Evolutionary conservation across 495 filamentous ascomycete species (phyloP), one percentile per base, ranked within the genome.

Genomic region (Aspergillus saccharolyticus): DNA sequence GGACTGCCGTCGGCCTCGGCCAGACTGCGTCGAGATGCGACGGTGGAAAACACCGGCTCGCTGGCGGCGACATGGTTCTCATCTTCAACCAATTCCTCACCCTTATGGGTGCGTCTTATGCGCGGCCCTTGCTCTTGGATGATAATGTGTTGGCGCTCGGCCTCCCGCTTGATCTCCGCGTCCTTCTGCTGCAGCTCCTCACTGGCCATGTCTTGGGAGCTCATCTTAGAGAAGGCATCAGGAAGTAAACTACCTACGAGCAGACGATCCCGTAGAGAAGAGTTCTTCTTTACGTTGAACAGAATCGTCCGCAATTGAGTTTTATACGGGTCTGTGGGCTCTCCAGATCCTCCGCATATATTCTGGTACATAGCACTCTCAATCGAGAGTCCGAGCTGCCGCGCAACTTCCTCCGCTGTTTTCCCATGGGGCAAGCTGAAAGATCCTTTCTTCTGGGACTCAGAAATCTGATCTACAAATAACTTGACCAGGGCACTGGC

Each of bases 21-120:
- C 20, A 69, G 56, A 33, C 57, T 64, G 28, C 72, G 75, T 56
- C 77, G 76, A 25, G 72, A 56, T 12, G 64, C 66, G 18, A 70
- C 67, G 25, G 72, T 59, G 17, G 76, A 75, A 58, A 83, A 83
- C 28, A 81, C 73, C 4, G 79, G 74, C 53, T 82, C 80, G 9
- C 67, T 75, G 17, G 77, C 65, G 14, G 68, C 73, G 57, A 65
- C 66, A 28, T 78, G 68, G 19, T 65, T 64, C 4, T 86, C 89
- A 30, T 88, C 85, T 52, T 89, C 90, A 39, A 98, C 82, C 15
- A 96, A 56, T 65, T 98, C 94, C 56, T 97, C 92, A 25, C 94
- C 94, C 70, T 97, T 98, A 69, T 97, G 94, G 2, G 93, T 97
- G 60, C 88, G 85, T 63, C 91, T 82, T 55, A 96, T 88, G 4